These are phyloP conservation scores for Persicaria maculosa DNA, from an alignment of 148 eudicot genomes.

Conservation along the genomic window DNA sequence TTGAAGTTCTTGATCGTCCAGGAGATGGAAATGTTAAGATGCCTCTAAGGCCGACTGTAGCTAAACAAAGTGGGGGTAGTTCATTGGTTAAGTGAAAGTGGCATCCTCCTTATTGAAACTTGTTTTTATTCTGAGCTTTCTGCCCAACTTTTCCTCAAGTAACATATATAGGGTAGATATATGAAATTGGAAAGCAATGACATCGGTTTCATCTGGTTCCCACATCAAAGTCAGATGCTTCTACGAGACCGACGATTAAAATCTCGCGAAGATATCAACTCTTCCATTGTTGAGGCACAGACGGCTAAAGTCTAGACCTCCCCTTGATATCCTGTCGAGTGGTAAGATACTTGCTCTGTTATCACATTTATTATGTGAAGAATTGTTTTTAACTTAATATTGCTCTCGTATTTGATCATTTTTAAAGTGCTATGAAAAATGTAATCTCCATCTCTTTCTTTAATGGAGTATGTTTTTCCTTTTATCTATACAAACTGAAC, in stretches of 20 bases:
- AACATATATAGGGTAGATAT: conserved; percentile 77
- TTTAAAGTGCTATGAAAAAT: no score
- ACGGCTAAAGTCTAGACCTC: no score
- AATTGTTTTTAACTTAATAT: no score
- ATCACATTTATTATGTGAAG: no score
- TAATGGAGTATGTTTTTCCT: no score
- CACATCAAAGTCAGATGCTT: conserved; percentile 47
- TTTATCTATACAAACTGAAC: no score
- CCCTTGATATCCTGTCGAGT: no score
- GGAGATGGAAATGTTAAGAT: conserved; percentile 60
- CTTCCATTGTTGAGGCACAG: conserved; percentile 44
- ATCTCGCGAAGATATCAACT: conserved; percentile 78
- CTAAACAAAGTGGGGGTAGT: conserved; percentile 43
- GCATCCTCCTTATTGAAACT: conserved; percentile 63
- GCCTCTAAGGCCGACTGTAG: conserved; percentile 79
- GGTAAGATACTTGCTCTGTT: no score
- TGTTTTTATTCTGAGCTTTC: conserved; percentile 49
- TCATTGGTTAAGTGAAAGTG: conserved; percentile 37
- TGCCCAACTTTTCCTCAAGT: conserved; percentile 79
- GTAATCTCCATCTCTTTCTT: no score
- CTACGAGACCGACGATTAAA: conserved; percentile 88
- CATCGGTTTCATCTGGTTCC: conserved; percentile 50
- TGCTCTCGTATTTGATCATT: no score
- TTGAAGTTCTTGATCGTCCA: no score
- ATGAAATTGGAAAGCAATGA: conserved; percentile 51